Percentiles rank a stretch among this genome's conserved stretches.
These are phyloP conservation scores for Bonia amplexicaulis DNA, from an alignment of 176 grass and related monocot species.

Conservation along the genomic window DNA sequence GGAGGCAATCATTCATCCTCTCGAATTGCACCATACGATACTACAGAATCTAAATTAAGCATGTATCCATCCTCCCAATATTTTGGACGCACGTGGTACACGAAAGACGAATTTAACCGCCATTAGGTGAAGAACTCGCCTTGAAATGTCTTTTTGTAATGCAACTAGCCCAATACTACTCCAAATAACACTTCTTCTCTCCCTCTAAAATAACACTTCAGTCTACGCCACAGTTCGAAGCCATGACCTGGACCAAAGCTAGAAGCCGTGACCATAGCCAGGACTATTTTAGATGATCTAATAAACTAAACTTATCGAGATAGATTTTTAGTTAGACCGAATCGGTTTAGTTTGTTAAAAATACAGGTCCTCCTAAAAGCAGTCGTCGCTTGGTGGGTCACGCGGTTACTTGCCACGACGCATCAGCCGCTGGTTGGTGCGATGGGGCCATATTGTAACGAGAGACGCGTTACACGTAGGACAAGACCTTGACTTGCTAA, in stretches of 20 bases:
- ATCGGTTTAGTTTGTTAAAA: slow-evolving; percentile 1
- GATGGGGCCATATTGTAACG: background rate
- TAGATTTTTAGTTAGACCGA: background rate
- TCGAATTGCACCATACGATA: no score
- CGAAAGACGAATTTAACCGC: slow-evolving; percentile 22
- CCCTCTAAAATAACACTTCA: background rate
- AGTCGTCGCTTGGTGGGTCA: background rate
- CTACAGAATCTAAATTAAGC: background rate
- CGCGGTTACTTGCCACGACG: slow-evolving; percentile 39
- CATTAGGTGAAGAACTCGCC: background rate
- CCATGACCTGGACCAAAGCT: background rate
- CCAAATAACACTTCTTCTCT: background rate
- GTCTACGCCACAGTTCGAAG: background rate
- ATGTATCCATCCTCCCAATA: background rate
- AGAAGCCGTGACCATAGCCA: background rate
- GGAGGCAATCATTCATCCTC: no score
- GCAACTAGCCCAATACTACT: background rate
- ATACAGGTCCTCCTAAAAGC: background rate
- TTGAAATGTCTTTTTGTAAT: background rate
- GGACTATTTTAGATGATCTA: background rate
- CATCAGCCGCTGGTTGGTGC: background rate
- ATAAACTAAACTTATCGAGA: background rate
- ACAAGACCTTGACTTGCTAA: slow-evolving; percentile 34
- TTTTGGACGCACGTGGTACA: slow-evolving; percentile 2
- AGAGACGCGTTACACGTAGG: slow-evolving; percentile 48